These are phyloP conservation scores for Diplocarpon rosae DNA, from an alignment of 2,329 filamentous ascomycete genomes.

Conservation along the genomic window DNA sequence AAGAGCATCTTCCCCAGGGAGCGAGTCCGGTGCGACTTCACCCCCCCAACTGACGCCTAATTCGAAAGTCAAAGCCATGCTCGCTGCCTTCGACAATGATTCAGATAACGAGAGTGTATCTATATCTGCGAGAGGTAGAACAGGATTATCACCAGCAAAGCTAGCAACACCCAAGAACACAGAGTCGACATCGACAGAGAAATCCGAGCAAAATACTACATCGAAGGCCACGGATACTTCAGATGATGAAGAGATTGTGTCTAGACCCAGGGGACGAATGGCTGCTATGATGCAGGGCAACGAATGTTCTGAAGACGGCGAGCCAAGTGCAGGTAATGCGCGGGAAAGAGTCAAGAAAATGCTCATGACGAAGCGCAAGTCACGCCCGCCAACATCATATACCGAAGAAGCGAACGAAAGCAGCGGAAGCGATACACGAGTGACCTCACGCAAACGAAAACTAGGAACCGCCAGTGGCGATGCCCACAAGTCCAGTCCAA, in stretches of 20 bases:
- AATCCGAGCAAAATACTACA: neutral
- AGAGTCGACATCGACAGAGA: constrained; percentile 2
- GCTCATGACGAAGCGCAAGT: constrained; percentile 28
- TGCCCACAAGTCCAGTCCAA: constrained; percentile 17
- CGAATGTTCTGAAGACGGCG: constrained; percentile 12
- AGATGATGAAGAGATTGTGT: constrained; percentile 37
- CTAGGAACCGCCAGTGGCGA: constrained; percentile 13
- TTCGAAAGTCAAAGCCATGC: constrained; percentile 43
- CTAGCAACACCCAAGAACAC: constrained; percentile 7
- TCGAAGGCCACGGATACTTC: constrained; percentile 6
- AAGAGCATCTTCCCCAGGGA: constrained; percentile 35
- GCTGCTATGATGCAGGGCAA: constrained; percentile 49
- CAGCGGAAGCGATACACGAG: constrained; percentile 18
- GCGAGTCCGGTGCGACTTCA: constrained; percentile 34
- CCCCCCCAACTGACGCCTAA: constrained; percentile 35
- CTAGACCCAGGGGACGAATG: constrained; percentile 50
- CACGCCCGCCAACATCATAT: constrained; percentile 25
- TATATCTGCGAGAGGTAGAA: constrained; percentile 16
- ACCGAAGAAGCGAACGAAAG: constrained; percentile 28
- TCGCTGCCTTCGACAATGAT: constrained; percentile 40
- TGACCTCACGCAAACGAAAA: constrained; percentile 22
- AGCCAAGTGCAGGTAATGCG: constrained; percentile 20
- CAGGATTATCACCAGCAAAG: constrained; percentile 10
- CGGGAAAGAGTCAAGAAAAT: constrained; percentile 35
- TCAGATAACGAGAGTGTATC: constrained; percentile 30